Evolutionary conservation across 371 early-diverging fungal species (phyloP).

Genomic region (Syncephalastrum monosporum): DNA sequence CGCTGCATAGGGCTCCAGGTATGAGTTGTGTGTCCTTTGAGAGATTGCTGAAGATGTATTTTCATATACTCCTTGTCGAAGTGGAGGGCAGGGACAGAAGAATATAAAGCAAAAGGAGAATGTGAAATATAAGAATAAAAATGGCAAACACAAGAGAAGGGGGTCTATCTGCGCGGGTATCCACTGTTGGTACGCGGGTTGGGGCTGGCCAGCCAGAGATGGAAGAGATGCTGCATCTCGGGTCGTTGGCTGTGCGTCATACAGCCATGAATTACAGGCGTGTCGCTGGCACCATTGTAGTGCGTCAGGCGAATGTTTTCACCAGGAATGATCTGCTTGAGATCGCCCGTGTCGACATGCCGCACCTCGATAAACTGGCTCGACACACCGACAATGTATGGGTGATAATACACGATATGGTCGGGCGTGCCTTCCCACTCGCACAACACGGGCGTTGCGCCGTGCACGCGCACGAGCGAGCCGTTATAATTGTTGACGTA

Average conservation of each 20-base stretch:
- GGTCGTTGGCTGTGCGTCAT: slow-evolving; percentile 46
- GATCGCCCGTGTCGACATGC: slow-evolving; percentile 70
- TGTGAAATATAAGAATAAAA: slow-evolving; percentile 8
- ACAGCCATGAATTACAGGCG: slow-evolving; percentile 44
- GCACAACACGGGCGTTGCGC: slow-evolving; percentile 38
- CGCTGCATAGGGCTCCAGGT: too few relatives aligned
- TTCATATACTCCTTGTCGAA: too few relatives aligned
- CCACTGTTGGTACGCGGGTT: slow-evolving; percentile 14
- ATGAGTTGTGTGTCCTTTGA: too few relatives aligned
- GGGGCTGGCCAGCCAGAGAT: slow-evolving; percentile 24
- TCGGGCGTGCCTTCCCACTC: slow-evolving; percentile 63
- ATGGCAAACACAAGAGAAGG: slow-evolving; percentile 6
- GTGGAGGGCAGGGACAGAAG: background rate
- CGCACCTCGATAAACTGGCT: slow-evolving; percentile 88
- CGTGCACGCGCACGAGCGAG: slow-evolving; percentile 28
- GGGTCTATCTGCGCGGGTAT: slow-evolving; percentile 15
- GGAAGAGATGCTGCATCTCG: slow-evolving; percentile 46
- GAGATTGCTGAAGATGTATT: too few relatives aligned
- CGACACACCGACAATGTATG: slow-evolving; percentile 88
- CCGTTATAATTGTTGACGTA: slow-evolving; percentile 79
- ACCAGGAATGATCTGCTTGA: slow-evolving; percentile 50
- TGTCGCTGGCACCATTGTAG: slow-evolving; percentile 40
- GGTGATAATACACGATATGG: slow-evolving; percentile 70
- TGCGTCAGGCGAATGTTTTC: slow-evolving; percentile 50
- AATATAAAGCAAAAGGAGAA: background rate